A percentile compares a stretch with the other conserved stretches of the same genome.
These are phyloP conservation scores for Gossypium schwendimanii DNA, from an alignment of 441 rosid genomes.

Conservation along the genomic window DNA sequence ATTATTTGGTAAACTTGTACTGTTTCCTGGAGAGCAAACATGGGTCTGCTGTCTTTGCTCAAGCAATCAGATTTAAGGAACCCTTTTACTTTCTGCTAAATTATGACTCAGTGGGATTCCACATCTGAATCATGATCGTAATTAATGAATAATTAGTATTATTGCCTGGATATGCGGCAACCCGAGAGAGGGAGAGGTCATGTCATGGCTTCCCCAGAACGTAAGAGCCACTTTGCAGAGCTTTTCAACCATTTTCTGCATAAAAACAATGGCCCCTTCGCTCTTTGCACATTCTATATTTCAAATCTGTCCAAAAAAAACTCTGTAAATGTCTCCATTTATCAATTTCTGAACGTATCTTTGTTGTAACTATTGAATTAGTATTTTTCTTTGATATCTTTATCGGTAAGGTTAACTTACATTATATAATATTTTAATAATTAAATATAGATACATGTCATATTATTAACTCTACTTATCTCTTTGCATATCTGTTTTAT, in stretches of 20 bases:
- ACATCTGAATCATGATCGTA: neutral
- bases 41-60: slow-evolving; percentile 25
- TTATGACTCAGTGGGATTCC: slow-evolving; percentile 15
- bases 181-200: slow-evolving; percentile 14
- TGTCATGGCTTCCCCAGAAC: slow-evolving; percentile 19
- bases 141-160: neutral
- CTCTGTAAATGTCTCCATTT: no score
- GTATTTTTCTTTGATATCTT: no score
- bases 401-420: no score
- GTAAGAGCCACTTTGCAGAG: slow-evolving; percentile 21
- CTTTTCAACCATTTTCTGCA: neutral
- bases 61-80: slow-evolving; percentile 13
- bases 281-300: neutral
- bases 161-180: slow-evolving; percentile 26
- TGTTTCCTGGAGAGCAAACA: slow-evolving; percentile 21
- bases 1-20: neutral
- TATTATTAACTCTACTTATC: no score
- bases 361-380: neutral
- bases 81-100: slow-evolving; percentile 9
- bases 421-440: no score
- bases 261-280: neutral
- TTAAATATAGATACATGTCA: no score
- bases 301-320: no score
- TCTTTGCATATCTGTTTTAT: no score
- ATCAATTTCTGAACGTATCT: neutral